Evolutionary conservation across 2,329 filamentous ascomycete genomes (phyloP).

Genomic region (Nemania diffusa): DNA sequence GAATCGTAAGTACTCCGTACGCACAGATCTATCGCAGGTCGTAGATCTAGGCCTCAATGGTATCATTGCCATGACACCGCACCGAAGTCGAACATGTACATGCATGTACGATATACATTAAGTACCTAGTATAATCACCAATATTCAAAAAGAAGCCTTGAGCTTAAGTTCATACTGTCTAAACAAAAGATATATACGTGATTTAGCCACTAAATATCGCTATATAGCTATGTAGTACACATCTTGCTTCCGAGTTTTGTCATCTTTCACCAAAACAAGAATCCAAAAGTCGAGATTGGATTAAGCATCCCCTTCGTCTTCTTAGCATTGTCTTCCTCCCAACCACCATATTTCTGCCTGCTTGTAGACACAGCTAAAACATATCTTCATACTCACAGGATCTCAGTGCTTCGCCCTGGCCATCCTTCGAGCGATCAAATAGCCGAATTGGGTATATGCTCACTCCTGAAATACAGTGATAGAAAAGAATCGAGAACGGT

Average conservation of each 20-base stretch:
- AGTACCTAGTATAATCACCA: not conserved
- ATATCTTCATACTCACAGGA: constrained; percentile 25
- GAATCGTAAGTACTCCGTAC: too few relatives aligned
- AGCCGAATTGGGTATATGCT: constrained; percentile 37
- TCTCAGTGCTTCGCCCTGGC: constrained; percentile 15
- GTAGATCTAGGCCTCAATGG: too few relatives aligned
- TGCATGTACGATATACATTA: too few relatives aligned
- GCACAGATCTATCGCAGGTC: too few relatives aligned
- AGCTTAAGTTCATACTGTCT: not conserved
- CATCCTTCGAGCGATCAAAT: constrained; percentile 18
- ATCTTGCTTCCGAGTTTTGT: not conserved
- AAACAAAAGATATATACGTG: constrained; percentile 1
- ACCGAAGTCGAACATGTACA: too few relatives aligned
- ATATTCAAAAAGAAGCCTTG: not conserved
- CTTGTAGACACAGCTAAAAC: constrained; percentile 22
- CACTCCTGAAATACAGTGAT: constrained; percentile 32
- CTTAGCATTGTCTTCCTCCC: not conserved
- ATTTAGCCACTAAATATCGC: not conserved
- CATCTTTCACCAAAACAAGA: not conserved
- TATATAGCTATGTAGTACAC: constrained; percentile 22
- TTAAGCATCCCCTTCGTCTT: not conserved
- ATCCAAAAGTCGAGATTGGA: not conserved
- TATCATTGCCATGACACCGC: too few relatives aligned
- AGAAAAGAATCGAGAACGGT: constrained; percentile 26
- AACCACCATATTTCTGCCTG: not conserved